Base-by-base conservation (phyloP, 1,284 basidiomycete genomes). In the Irpex rosettiformis region DNA sequence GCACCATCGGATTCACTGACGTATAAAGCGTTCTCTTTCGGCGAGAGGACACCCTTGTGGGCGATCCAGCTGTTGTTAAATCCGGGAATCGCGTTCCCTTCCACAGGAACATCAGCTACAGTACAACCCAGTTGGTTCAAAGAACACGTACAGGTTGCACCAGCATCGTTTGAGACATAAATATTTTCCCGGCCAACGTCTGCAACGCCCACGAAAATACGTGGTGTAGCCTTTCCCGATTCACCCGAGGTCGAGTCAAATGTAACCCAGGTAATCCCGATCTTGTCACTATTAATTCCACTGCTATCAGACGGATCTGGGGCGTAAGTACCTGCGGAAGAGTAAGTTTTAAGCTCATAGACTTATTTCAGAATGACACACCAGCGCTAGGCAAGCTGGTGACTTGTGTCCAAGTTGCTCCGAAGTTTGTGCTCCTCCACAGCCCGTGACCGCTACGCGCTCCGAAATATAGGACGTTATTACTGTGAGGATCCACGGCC, bases 191-290 rank as follows among this genome's bases (percentile, higher is more conserved):
- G 72, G 2, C 82, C 84, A 43, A 73, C 71, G 64, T 77, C 85
- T 0, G 82, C 83, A 22, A 87, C 84, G 58, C 85, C 85, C 37
- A 86, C 84, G 60, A 87, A 88, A 51, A 88, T 86, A 52, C 84
- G 81, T 43, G 78, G 82, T 16, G 84, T 86, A 0, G 84, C 75
- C 3, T 69, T 70, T 18, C 84, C 83, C 22, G 75, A 72, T 2
- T 73, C 70, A 7, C 82, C 82, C 16, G 83, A 81, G 3, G 83
- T 79, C 48, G 79, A 73, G 65, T 87, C 85, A 64, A 88, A 87
- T 0, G 85, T 86, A 28, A 88, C 81, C 75, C 80, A 88, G n/a
- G 83, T 71, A 55, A 87, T 74, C 67, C 82, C 81, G 61, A 81
- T 76, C 65, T 77, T 76, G 69, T 84, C 81, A 49, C 69, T 78